Evolutionary conservation across 2,329 filamentous ascomycete species (phyloP).

Genomic region (Colletotrichum navitas): DNA sequence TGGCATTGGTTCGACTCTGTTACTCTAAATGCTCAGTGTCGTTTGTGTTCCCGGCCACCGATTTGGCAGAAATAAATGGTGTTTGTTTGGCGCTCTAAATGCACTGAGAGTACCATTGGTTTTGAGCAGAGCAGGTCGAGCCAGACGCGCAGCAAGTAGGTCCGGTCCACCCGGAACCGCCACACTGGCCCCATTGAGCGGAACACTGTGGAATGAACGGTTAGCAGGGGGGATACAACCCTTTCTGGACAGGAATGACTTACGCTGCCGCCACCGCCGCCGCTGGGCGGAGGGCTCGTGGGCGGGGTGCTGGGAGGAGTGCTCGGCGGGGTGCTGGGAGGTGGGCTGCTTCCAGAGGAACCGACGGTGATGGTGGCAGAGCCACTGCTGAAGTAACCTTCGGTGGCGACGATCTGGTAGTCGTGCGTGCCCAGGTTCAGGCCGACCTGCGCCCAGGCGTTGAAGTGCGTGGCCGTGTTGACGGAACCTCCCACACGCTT

Average conservation of each 20-base stretch:
- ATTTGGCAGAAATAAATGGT: not conserved
- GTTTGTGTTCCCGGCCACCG: no score
- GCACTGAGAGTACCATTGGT: constrained; percentile 47
- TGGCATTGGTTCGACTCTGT: no score
- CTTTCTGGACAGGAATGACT: not conserved
- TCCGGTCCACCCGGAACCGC: constrained; percentile 46
- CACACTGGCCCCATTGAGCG: constrained; percentile 44
- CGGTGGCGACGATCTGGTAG: constrained; percentile 66
- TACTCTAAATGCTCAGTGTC: not conserved
- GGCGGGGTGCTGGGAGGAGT: constrained; percentile 7
- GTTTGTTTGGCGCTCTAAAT: constrained; percentile 15
- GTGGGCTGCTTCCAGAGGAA: constrained; percentile 21
- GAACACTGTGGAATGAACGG: constrained; percentile 30
- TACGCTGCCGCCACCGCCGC: constrained; percentile 23
- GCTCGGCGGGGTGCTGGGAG: constrained; percentile 17
- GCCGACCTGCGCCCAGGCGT: constrained; percentile 64
- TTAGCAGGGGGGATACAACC: not conserved
- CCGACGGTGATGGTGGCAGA: constrained; percentile 45
- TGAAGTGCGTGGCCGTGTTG: constrained; percentile 65
- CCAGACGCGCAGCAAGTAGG: constrained; percentile 46
- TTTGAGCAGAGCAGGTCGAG: constrained; percentile 43
- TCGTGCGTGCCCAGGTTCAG: constrained; percentile 63
- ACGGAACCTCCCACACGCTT: constrained; percentile 67
- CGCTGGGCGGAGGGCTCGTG: constrained; percentile 4
- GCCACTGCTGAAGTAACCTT: constrained; percentile 58